phyloP scores from a whole-genome alignment of 306 rosid species.

The Notholithocarpus densiflorus region DNA sequence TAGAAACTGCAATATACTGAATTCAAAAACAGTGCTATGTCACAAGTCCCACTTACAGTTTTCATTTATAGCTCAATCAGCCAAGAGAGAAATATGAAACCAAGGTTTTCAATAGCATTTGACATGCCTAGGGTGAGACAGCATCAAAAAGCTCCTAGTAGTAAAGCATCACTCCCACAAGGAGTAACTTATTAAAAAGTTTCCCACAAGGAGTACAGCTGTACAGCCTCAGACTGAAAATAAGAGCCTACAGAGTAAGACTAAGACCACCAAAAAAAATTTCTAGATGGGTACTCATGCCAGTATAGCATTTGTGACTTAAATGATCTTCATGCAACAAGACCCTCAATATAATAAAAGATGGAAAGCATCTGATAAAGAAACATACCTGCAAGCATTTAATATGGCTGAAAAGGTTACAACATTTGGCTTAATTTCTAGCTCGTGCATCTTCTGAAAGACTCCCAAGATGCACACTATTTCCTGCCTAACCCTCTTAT shows the following conservation, averaged over 20 bases:
- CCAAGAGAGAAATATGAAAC: background rate
- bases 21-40: background rate
- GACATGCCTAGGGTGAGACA: background rate
- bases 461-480: constrained; percentile 52
- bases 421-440: constrained; percentile 57
- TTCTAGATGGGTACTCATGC: background rate
- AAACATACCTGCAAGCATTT: constrained; percentile 87
- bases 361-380: background rate
- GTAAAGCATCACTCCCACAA: background rate
- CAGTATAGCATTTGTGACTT: background rate
- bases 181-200: background rate
- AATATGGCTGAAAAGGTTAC: constrained; percentile 80
- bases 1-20: background rate
- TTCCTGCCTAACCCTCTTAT: constrained; percentile 42
- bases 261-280: background rate
- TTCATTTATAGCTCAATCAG: background rate
- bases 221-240: too few species aligned
- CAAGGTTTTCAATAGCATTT: background rate
- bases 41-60: background rate
- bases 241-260: too few species aligned
- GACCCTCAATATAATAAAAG: background rate
- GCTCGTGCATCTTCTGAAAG: constrained; percentile 68
- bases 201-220: background rate
- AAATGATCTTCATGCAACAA: constrained; percentile 5
- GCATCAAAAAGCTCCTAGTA: background rate